Base-by-base conservation (phyloP, 805 yeast species). In the Lipomyces lipofer region DNA sequence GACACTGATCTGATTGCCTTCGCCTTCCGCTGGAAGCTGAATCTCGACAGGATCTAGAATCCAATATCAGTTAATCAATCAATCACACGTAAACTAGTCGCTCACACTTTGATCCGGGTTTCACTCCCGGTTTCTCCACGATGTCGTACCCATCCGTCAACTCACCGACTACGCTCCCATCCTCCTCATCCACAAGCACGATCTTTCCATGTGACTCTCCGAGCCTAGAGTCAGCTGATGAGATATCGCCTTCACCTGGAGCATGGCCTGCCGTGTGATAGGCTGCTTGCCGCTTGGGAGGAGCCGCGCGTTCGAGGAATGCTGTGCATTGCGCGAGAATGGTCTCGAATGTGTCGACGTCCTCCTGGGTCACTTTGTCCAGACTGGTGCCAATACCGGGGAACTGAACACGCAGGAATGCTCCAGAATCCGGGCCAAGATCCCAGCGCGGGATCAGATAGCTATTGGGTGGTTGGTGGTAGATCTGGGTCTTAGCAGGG, bases 381-480 rank as follows among this genome's bases (percentile, higher is more conserved):
- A 32, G 4, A 1, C n/a, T 19, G 10, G 12, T 32, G 36, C 36
- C 36, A 32, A 32, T 32, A 32, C n/a, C 7, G 36, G 36, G 36
- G 10, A 32, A 32, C 36, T 32, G 36, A 32, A 32, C 8, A 5
- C 36, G 36, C 3, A 32, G 12, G 7, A 32, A 32, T 15, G 36
- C 36, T 32, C 36, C 36, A 8, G 36, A 32, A 32, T 32, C 7
- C 12, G 36, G 36, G 10, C 36, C 36, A 3, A 32, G 36, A 12
- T 32, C 36, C 36, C 36, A 32, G 36, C 36, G 36, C 36, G 36
- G 36, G 36, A 32, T 32, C 7, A 32, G 36, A 32, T 32, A 32
- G 36, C 24, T 28, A n/a, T 22, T 24, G 2, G 29, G 10, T 9
- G 21, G 17, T n/a, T 19, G 25, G 22, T 24, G 19, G 21, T 24